A percentile compares a stretch with the other conserved stretches of the same genome.
Evolutionary conservation across 352 stramenopile species (phyloP).

Genomic region (Pelagophyceae sp.): DNA sequence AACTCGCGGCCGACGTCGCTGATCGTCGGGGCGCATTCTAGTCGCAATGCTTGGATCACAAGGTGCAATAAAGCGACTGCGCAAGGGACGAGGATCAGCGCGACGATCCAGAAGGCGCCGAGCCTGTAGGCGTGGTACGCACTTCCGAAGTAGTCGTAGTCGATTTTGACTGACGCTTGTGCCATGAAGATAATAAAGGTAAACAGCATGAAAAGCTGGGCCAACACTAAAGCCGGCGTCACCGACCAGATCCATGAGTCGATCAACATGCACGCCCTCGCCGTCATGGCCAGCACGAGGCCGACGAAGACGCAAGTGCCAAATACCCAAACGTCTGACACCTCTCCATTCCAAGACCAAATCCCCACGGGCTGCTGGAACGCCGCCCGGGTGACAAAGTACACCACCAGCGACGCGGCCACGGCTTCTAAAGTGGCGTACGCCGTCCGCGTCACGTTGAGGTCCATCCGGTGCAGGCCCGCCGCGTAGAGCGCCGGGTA

Average conservation of each 20-base stretch:
- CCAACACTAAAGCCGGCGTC: background rate
- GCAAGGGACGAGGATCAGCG: slow-evolving; percentile 18
- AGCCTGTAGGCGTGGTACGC: background rate
- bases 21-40: slow-evolving; percentile 22
- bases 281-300: slow-evolving; percentile 1
- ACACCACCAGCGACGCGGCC: slow-evolving; percentile 3
- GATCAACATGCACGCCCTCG: background rate
- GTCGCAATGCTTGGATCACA: slow-evolving; percentile 1
- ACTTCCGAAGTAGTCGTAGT: slow-evolving; percentile 17
- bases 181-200: slow-evolving; percentile 22
- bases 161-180: background rate
- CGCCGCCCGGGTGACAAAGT: background rate
- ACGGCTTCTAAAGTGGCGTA: slow-evolving; percentile 12
- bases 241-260: background rate
- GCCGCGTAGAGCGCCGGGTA: slow-evolving; percentile 29
- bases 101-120: background rate
- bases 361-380: background rate
- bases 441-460: slow-evolving; percentile 26
- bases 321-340: slow-evolving; percentile 1
- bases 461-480: slow-evolving; percentile 31
- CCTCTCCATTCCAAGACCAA: background rate
- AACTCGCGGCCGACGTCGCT: slow-evolving; percentile 24
- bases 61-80: slow-evolving; percentile 9
- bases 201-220: background rate
- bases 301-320: slow-evolving; percentile 16